Evolutionary conservation across 257 asterid species (phyloP).

Genomic region (Solanum pennellii): DNA sequence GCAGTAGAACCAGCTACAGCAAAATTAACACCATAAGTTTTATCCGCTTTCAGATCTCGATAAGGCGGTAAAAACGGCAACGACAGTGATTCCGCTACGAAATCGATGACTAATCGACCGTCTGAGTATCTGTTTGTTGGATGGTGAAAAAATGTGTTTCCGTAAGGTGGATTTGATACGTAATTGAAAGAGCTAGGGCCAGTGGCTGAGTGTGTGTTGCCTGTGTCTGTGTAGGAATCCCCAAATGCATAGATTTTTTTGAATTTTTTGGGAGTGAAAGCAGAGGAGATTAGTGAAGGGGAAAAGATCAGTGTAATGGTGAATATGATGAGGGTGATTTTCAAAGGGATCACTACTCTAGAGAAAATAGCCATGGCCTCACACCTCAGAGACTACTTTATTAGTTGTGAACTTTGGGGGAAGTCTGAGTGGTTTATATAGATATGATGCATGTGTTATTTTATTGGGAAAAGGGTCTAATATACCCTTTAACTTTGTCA

Average conservation of each 20-base stretch:
- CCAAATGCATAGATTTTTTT: conserved; percentile 65
- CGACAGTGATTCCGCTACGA: conserved; percentile 39
- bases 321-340: background rate
- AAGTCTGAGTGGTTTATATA: background rate
- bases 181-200: conserved; percentile 65
- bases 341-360: background rate
- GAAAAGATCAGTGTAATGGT: background rate
- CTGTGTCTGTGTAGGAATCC: conserved; percentile 91
- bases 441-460: background rate
- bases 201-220: conserved; percentile 61
- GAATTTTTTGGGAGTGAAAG: conserved; percentile 17
- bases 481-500: too few relatives aligned
- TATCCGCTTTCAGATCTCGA: conserved; percentile 12
- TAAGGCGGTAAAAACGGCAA: conserved; percentile 63
- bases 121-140: conserved; percentile 89
- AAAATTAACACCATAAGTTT: conserved; percentile 45
- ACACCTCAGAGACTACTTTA: background rate
- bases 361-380: background rate
- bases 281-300: background rate
- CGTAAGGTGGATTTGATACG: conserved; percentile 74
- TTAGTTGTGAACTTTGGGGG: background rate
- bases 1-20: conserved; percentile 86
- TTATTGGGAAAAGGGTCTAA: too few relatives aligned
- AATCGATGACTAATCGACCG: conserved; percentile 80
- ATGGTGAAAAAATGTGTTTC: conserved; percentile 68